Percentiles rank a stretch among this genome's conserved stretches.
phyloP scores from a whole-genome alignment of 208 protist species.

The Wallacemonas collosoma region DNA sequence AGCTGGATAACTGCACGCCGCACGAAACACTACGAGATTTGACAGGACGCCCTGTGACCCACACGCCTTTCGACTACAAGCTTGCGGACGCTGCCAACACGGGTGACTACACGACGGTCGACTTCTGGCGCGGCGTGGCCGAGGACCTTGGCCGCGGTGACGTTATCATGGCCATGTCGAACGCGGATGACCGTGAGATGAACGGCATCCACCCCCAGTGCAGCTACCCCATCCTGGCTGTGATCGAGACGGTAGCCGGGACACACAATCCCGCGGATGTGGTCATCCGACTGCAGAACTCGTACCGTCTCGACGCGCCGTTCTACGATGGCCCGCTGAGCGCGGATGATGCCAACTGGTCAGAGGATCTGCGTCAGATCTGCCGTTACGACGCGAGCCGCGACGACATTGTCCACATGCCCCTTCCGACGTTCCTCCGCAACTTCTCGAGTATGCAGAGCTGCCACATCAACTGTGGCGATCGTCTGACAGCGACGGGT shows the following conservation, averaged over 20 bases:
- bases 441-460: conserved; percentile 83
- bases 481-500: conserved; percentile 63
- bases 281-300: conserved; percentile 74
- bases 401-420: conserved; percentile 66
- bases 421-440: conserved; percentile 72
- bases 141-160: conserved; percentile 68
- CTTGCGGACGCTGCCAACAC: conserved; percentile 76
- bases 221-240: conserved; percentile 73
- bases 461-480: conserved; percentile 88
- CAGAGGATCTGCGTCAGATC: conserved; percentile 50
- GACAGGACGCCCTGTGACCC: conserved; percentile 81
- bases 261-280: conserved; percentile 57
- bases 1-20: conserved; percentile 81
- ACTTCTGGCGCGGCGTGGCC: conserved; percentile 72
- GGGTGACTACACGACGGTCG: conserved; percentile 54
- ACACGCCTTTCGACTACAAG: conserved; percentile 68
- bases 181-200: conserved; percentile 23
- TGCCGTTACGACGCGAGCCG: conserved; percentile 53
- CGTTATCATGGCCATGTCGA: conserved; percentile 80
- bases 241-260: conserved; percentile 60
- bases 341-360: conserved; percentile 63
- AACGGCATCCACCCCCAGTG: conserved; percentile 84
- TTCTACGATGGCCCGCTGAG: conserved; percentile 68
- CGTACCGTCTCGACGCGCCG: conserved; percentile 48
- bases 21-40: conserved; percentile 88